These are phyloP conservation scores for Naganishia vaughanmartiniae DNA, from an alignment of 768 basidiomycete species.

Conservation along the genomic window DNA sequence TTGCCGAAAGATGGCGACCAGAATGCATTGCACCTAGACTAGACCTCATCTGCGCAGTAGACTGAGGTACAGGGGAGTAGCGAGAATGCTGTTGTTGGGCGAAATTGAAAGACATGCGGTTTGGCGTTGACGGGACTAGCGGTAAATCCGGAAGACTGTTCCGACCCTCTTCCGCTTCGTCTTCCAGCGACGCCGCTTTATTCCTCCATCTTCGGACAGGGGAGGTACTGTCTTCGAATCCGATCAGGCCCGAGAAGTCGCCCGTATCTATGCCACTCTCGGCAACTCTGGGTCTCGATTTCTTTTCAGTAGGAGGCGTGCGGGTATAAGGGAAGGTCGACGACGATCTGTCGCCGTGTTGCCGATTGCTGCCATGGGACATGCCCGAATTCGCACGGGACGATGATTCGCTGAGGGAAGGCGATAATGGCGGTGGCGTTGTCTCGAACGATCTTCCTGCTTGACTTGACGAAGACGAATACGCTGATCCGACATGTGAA, in stretches of 20 bases:
- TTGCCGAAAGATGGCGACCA: constrained; percentile 2
- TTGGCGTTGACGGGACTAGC: constrained; percentile 18
- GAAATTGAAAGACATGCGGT: constrained; percentile 4
- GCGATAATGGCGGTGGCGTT: constrained; percentile 7
- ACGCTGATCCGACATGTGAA: neutral
- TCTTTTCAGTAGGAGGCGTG: neutral
- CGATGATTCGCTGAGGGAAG: neutral
- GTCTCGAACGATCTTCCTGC: neutral
- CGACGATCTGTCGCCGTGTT: neutral
- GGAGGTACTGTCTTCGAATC: constrained; percentile 2
- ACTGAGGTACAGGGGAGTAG: neutral
- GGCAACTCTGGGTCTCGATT: neutral
- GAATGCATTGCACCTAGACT: neutral
- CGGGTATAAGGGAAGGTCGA: neutral
- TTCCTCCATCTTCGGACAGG: neutral
- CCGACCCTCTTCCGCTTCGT: constrained; percentile 24
- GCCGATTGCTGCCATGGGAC: neutral
- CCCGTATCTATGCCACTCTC: neutral
- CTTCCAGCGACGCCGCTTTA: neutral
- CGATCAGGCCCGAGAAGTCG: neutral
- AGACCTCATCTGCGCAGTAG: neutral
- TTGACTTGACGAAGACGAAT: neutral
- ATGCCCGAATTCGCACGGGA: constrained; percentile 8
- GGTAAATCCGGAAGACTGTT: constrained; percentile 28
- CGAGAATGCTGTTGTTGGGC: constrained; percentile 13